Conservation (phyloP, 2,329 filamentous ascomycete species). For the Fusarium dlaminii region DNA sequence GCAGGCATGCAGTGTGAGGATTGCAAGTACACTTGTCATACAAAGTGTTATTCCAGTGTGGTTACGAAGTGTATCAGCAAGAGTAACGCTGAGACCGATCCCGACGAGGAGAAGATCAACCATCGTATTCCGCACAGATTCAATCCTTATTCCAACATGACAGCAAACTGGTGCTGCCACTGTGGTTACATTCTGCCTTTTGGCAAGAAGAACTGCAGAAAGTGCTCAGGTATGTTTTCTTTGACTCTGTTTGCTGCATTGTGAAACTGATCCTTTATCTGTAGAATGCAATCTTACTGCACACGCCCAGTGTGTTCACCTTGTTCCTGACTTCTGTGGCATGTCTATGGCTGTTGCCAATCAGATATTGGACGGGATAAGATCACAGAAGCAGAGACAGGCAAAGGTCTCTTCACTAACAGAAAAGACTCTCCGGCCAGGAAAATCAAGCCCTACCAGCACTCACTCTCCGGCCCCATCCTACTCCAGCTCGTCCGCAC, state of each 20-base stretch:
- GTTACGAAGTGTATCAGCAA: slow-evolving; percentile 99
- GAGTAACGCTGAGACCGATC: slow-evolving; percentile 97
- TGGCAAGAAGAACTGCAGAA: slow-evolving; percentile 93
- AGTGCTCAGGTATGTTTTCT: slow-evolving; percentile 76
- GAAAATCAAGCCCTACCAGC: slow-evolving; percentile 57
- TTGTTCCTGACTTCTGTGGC: slow-evolving; percentile 98
- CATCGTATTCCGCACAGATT: slow-evolving; percentile 98
- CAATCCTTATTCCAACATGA: slow-evolving; percentile 95
- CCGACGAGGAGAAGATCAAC: slow-evolving; percentile 99
- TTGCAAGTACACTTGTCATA: slow-evolving; percentile 99
- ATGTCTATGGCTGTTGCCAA: slow-evolving; percentile 99
- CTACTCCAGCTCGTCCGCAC: slow-evolving; percentile 46
- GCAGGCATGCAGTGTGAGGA: slow-evolving; percentile 99
- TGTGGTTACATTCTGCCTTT: slow-evolving; percentile 96
- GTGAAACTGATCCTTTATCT: slow-evolving; percentile 44
- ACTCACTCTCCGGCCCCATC: slow-evolving; percentile 47
- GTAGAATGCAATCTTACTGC: slow-evolving; percentile 90
- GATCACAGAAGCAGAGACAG: slow-evolving; percentile 77
- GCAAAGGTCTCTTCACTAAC: slow-evolving; percentile 67
- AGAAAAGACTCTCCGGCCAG: slow-evolving; percentile 71
- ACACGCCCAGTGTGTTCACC: slow-evolving; percentile 89
- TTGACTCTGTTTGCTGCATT: background rate
- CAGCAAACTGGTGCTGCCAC: slow-evolving; percentile 99
- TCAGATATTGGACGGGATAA: slow-evolving; percentile 87
- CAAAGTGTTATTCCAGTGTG: slow-evolving; percentile 95